Percentiles rank a stretch among this genome's conserved stretches.
Conservation (phyloP, 23 red algal species). For the Cyanidium caldarium region DNA sequence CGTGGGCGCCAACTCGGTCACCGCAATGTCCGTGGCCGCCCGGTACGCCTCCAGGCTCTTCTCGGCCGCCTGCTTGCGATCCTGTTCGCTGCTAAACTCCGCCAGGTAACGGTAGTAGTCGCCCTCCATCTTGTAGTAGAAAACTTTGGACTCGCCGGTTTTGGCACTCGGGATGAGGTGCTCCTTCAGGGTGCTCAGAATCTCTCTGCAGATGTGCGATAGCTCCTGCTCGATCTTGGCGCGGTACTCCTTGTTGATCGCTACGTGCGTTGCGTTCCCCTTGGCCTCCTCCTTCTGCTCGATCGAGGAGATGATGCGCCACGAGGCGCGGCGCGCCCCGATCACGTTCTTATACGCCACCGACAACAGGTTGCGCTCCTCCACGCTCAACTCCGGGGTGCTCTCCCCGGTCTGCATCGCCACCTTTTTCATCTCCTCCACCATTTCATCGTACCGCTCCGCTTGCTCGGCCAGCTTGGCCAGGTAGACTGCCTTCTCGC, state of each 20-base stretch:
- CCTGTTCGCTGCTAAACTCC: conserved; percentile 65
- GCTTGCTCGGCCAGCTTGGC: conserved; percentile 99
- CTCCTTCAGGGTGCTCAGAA: conserved; percentile 74
- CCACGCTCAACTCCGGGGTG: conserved; percentile 60
- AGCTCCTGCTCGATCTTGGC: conserved; percentile 78
- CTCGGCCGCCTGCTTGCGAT: conserved; percentile 66
- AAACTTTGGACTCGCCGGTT: conserved; percentile 79
- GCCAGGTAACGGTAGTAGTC: conserved; percentile 97
- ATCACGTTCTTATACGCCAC: conserved; percentile 99
- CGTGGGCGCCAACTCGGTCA: conserved; percentile 84
- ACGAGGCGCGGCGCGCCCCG: conserved; percentile 84
- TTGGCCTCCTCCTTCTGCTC: conserved; percentile 93
- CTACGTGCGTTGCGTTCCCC: conserved; percentile 73
- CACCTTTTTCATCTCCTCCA: conserved; percentile 89
- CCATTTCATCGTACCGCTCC: conserved; percentile 99
- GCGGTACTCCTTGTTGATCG: conserved; percentile 82
- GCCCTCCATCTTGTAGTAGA: conserved; percentile 92
- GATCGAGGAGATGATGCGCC: conserved; percentile 99
- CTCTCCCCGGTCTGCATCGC: conserved; percentile 40
- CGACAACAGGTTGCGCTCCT: conserved; percentile 97
- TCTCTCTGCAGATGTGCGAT: conserved; percentile 79
- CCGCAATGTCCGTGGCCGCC: conserved; percentile 67
- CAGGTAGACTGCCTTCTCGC: conserved; percentile 85
- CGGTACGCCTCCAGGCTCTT: conserved; percentile 82
- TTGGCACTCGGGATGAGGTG: conserved; percentile 87